Percentiles rank a stretch among this genome's conserved stretches.
Evolutionary conservation across 2,329 filamentous ascomycete genomes (phyloP).

Genomic region (Thelonectria discophora): DNA sequence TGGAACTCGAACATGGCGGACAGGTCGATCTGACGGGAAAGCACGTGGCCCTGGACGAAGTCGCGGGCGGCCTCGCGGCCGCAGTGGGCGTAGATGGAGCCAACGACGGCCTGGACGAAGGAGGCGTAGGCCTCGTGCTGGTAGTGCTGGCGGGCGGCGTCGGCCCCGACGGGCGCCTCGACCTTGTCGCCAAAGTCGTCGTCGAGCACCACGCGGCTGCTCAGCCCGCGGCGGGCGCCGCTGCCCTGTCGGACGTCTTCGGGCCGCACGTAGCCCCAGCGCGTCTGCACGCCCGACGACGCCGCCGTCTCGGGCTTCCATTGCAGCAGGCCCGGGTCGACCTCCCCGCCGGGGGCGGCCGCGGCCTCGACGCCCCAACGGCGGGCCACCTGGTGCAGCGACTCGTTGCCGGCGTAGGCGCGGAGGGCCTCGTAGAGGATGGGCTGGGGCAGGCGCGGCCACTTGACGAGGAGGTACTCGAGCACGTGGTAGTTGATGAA

Average conservation of each 20-base stretch:
- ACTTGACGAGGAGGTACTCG: slow-evolving; percentile 88
- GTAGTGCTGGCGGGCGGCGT: slow-evolving; percentile 67
- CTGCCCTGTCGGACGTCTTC: slow-evolving; percentile 57
- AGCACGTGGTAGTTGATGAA: slow-evolving; percentile 88
- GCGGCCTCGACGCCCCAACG: slow-evolving; percentile 94
- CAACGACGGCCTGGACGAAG: slow-evolving; percentile 85
- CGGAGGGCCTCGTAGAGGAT: slow-evolving; percentile 87
- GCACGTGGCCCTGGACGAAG: slow-evolving; percentile 86
- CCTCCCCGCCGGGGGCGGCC: slow-evolving; percentile 87
- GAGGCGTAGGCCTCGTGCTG: slow-evolving; percentile 76
- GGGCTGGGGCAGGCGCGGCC: slow-evolving; percentile 88
- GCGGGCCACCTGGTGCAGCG: slow-evolving; percentile 75
- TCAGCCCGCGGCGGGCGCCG: slow-evolving; percentile 71
- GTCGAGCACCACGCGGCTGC: slow-evolving; percentile 80
- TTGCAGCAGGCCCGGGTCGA: slow-evolving; percentile 90
- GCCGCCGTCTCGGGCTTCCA: slow-evolving; percentile 66
- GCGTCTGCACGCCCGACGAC: slow-evolving; percentile 57
- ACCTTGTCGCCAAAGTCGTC: slow-evolving; percentile 81
- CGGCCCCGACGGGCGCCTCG: slow-evolving; percentile 34
- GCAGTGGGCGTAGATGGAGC: slow-evolving; percentile 85
- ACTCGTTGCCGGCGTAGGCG: slow-evolving; percentile 80
- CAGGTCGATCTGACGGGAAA: slow-evolving; percentile 81
- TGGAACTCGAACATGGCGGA: slow-evolving; percentile 83
- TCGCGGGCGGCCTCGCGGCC: slow-evolving; percentile 80
- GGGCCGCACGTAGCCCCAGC: slow-evolving; percentile 61